Percentiles rank a stretch among this genome's conserved stretches.
These are phyloP conservation scores for Tephrocybe sp. DNA, from an alignment of 768 basidiomycete genomes.

Conservation along the genomic window DNA sequence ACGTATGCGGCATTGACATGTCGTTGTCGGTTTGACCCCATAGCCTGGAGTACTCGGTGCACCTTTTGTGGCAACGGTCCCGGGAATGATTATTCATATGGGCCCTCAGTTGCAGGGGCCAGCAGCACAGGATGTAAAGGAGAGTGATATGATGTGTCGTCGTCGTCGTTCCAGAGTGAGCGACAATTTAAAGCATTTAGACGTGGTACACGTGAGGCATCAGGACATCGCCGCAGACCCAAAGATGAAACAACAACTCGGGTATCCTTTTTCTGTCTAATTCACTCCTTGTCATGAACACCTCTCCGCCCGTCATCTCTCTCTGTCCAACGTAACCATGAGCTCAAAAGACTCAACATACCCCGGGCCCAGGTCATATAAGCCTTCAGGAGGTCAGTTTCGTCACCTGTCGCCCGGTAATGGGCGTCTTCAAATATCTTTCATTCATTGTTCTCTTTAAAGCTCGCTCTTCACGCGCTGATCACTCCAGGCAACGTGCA, in stretches of 20 bases:
- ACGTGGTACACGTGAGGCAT: conserved; percentile 5
- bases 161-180: too few relatives aligned
- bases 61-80: background rate
- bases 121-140: background rate
- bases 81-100: background rate
- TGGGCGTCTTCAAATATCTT: conserved; percentile 6
- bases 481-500: conserved; percentile 10
- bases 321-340: conserved; percentile 11
- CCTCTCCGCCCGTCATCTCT: conserved; percentile 1
- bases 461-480: conserved; percentile 10
- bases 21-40: too few relatives aligned
- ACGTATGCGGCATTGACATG: too few relatives aligned
- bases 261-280: background rate
- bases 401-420: conserved; percentile 1
- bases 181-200: background rate
- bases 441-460: conserved; percentile 8
- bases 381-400: conserved; percentile 8
- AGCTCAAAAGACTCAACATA: conserved; percentile 12
- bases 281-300: conserved; percentile 11
- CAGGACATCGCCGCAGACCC: conserved; percentile 2
- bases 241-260: conserved; percentile 15
- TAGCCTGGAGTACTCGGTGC: too few relatives aligned
- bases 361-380: conserved; percentile 13
- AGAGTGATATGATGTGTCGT: background rate
- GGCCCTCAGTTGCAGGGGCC: background rate